Conservation (phyloP, 2,329 filamentous ascomycete species). For the Albifimbria verrucaria region DNA sequence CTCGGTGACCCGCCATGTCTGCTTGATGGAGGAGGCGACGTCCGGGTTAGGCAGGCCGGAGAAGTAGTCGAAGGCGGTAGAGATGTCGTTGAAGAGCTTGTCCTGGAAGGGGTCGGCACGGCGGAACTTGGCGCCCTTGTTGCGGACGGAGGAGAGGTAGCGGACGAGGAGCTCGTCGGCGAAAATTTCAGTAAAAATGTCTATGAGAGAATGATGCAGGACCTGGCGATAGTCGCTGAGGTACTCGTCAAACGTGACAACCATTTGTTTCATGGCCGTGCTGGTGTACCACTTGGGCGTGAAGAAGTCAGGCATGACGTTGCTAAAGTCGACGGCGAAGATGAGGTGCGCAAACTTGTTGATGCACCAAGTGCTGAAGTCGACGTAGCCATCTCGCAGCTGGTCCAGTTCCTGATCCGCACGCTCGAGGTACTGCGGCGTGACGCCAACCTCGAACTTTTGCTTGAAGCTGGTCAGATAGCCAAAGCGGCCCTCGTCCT, state of each 20-base stretch:
- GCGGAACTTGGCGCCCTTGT: conserved; percentile 86
- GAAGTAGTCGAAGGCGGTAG: conserved; percentile 89
- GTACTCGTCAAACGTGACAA: conserved; percentile 94
- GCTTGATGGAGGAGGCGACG: conserved; percentile 71
- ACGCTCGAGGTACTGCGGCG: conserved; percentile 73
- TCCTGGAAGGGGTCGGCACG: conserved; percentile 84
- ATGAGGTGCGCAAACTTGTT: conserved; percentile 81
- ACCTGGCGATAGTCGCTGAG: conserved; percentile 81
- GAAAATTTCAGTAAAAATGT: conserved; percentile 91
- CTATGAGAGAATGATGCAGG: conserved; percentile 80
- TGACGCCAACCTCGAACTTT: conserved; percentile 78
- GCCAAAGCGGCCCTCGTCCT: conserved; percentile 68
- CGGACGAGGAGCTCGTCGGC: conserved; percentile 84
- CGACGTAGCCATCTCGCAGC: conserved; percentile 88
- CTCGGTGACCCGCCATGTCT: conserved; percentile 90
- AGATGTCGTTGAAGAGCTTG: conserved; percentile 90
- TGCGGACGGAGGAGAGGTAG: conserved; percentile 81
- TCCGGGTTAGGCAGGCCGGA: conserved; percentile 66
- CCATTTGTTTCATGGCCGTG: conserved; percentile 88
- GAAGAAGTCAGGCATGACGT: conserved; percentile 86
- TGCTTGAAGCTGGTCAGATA: conserved; percentile 85
- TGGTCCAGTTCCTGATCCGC: conserved; percentile 69
- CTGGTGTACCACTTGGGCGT: conserved; percentile 84
- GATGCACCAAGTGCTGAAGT: conserved; percentile 91
- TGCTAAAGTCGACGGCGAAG: conserved; percentile 83